phyloP scores from a whole-genome alignment of 2,329 filamentous ascomycete species.

The Colletotrichum magnum region DNA sequence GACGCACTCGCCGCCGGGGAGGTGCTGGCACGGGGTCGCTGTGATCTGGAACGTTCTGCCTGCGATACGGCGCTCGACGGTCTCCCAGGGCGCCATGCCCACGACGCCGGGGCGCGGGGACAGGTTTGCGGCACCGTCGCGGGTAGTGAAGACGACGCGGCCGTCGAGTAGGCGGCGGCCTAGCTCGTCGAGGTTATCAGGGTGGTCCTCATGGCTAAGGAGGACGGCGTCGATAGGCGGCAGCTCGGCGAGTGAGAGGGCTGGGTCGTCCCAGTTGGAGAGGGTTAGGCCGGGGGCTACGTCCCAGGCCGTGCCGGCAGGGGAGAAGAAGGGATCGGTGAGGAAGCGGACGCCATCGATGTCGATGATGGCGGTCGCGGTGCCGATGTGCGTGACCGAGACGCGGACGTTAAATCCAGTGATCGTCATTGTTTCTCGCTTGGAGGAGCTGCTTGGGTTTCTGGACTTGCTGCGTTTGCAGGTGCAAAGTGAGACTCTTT shows the following conservation, averaged over 20 bases:
- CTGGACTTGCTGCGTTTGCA: too few relatives aligned
- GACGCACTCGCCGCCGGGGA: slow-evolving; percentile 59
- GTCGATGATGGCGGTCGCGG: slow-evolving; percentile 63
- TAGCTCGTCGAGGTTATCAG: slow-evolving; percentile 62
- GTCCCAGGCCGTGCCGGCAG: slow-evolving; percentile 48
- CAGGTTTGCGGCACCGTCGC: slow-evolving; percentile 60
- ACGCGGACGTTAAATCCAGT: background rate
- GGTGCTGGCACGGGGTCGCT: slow-evolving; percentile 59
- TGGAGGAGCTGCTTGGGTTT: too few relatives aligned
- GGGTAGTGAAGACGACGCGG: slow-evolving; percentile 60
- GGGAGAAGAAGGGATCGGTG: slow-evolving; percentile 62
- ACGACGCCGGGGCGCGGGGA: slow-evolving; percentile 57
- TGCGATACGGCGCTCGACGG: slow-evolving; percentile 39
- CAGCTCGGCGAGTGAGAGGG: slow-evolving; percentile 53
- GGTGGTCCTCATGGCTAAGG: slow-evolving; percentile 65
- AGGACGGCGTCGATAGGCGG: slow-evolving; percentile 64
- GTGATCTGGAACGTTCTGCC: slow-evolving; percentile 55
- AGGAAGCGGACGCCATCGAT: slow-evolving; percentile 58
- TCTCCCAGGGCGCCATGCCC: slow-evolving; percentile 58
- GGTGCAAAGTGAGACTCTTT: too few relatives aligned
- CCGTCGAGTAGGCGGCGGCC: slow-evolving; percentile 62
- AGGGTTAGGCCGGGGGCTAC: slow-evolving; percentile 42
- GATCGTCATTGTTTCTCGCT: too few relatives aligned
- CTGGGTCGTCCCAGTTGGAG: slow-evolving; percentile 50
- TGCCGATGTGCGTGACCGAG: slow-evolving; percentile 60